A percentile compares a stretch with the other conserved stretches of the same genome.
These are phyloP conservation scores for Teratosphaeria destructans DNA, from an alignment of 2,329 filamentous ascomycete species.

Conservation along the genomic window DNA sequence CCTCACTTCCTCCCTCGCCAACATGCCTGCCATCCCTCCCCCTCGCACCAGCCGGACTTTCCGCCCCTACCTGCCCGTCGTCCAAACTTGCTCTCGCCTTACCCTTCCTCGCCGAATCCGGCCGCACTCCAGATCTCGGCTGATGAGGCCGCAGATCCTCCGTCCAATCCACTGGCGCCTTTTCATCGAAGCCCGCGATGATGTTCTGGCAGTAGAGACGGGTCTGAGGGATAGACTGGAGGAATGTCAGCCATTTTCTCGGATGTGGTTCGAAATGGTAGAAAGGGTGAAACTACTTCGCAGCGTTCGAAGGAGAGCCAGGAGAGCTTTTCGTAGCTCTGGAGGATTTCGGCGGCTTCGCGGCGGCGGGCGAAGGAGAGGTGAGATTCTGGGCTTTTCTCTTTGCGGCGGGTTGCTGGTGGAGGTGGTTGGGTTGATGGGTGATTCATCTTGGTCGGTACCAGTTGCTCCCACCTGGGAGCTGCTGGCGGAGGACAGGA, in stretches of 20 bases:
- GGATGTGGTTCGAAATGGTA: background rate
- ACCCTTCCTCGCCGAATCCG: slow-evolving; percentile 10
- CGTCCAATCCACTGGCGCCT: slow-evolving; percentile 12
- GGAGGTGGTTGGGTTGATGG: too few species aligned
- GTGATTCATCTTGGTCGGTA: too few species aligned
- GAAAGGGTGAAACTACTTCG: slow-evolving; percentile 12
- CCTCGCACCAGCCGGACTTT: background rate
- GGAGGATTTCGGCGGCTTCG: slow-evolving; percentile 18
- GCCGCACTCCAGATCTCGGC: slow-evolving; percentile 4
- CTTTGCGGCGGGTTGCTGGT: too few species aligned
- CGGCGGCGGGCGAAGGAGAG: slow-evolving; percentile 14
- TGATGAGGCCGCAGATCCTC: slow-evolving; percentile 18
- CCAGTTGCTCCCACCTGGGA: too few species aligned
- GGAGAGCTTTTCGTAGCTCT: slow-evolving; percentile 24
- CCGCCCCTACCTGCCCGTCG: background rate
- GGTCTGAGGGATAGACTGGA: slow-evolving; percentile 23
- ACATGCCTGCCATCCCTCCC: background rate
- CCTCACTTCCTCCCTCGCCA: background rate
- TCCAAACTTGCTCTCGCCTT: slow-evolving; percentile 12
- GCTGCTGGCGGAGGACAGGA: background rate
- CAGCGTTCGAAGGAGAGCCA: slow-evolving; percentile 19
- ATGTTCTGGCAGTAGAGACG: slow-evolving; percentile 22
- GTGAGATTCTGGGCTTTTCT: slow-evolving; percentile 17
- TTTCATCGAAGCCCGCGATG: slow-evolving; percentile 20
- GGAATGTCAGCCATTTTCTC: background rate